Base-by-base conservation (phyloP, 2,329 filamentous ascomycete genomes). In the Corinectria fuckeliana region DNA sequence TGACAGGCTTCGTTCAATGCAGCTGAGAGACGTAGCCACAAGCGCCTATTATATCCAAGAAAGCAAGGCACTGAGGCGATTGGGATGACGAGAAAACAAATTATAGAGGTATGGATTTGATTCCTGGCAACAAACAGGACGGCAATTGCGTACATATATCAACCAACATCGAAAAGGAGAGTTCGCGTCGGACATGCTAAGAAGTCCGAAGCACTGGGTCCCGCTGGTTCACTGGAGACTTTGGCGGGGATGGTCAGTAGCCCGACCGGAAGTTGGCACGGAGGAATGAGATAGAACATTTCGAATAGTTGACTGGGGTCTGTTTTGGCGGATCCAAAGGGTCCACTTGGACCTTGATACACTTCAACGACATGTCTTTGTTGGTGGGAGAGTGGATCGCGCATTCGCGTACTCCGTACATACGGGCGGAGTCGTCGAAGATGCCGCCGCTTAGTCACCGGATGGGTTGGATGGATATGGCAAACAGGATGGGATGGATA, bases 1-100 rank as follows among this genome's bases (percentile, higher is more conserved):
- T 13, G 21, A 26, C 20, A 28, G 34, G 50, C 49, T 47, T 51
- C 26, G 41, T 51, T 48, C 51, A 48, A 45, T 13, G 57, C 47
- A 39, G 57, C 51, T 51, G 32, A 36, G 52, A 44, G 52, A 51
- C 32, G 44, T 45, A 48, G 52, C 57, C 52, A 56, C 52, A 50
- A 38, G 26, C 34, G 39, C 52, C 47, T 42, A 41, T 36, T 21
- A 47, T 14, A 41, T 26, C 38, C 30, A 16, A 39, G 16, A 38
- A 50, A 50, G 38, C 42, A 23, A 50, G 48, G n/a, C 50, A 16
- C 39, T 8, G 39, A 25, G 38, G 41, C 14, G 32, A 34, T 49
- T 14, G 20, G 26, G 34, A 21, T 36, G 32, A 23, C 49, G 18
- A 23, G 21, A 42, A 18, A 13, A 49, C 25, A 11, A 39, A 51